Base-by-base conservation (phyloP, 2,329 filamentous ascomycete genomes). In the Shiraia sp. region DNA sequence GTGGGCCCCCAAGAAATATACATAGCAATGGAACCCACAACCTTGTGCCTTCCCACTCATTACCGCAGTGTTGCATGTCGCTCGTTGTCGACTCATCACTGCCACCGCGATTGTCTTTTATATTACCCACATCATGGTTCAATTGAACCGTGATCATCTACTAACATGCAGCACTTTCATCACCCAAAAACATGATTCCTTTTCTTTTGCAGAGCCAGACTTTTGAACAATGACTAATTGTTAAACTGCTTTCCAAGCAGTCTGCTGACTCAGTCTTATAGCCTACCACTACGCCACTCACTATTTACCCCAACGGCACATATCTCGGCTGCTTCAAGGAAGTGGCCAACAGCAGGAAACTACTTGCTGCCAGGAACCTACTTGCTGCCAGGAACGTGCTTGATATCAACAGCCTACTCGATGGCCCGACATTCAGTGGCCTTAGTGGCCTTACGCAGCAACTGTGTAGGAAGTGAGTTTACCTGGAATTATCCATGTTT, bases 201-300 rank as follows among this genome's bases (percentile, higher is more conserved):
- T 27, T 14, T 32, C 7, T 19, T 39, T 32, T 39, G 36, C 36
- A 39, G 36, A 32, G 36, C 36, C 36, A 39, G 35, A 37, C 28
- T 29, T 36, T 23, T 27, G 22, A 32, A 28, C 23, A 30, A 35
- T 22, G 33, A 22, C 25, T 32, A 36, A 42, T 36, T 42, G 32
- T 36, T 22, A 23, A 10, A 39, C 36, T 42, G 32, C 32, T 39
- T 17, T 38, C 19, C 9, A 24, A 22, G 19, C 37, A 42, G 13
- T 36, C 36, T n/a, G 19, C 19, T 22, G 30, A 28, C 12, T 6
- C 10, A 8, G 14, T 23, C 3, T 35, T 31, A 31, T 33, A 42
- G 34, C 15, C n/a, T 17, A 29, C 12, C 31, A 30, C n/a, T 6
- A 32, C 13, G 34, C 15, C n/a, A 25, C 34, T 15, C 31, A 30